Evolutionary conservation across 2,329 filamentous ascomycete genomes (phyloP).

Genomic region (Colletotrichum liriopes): DNA sequence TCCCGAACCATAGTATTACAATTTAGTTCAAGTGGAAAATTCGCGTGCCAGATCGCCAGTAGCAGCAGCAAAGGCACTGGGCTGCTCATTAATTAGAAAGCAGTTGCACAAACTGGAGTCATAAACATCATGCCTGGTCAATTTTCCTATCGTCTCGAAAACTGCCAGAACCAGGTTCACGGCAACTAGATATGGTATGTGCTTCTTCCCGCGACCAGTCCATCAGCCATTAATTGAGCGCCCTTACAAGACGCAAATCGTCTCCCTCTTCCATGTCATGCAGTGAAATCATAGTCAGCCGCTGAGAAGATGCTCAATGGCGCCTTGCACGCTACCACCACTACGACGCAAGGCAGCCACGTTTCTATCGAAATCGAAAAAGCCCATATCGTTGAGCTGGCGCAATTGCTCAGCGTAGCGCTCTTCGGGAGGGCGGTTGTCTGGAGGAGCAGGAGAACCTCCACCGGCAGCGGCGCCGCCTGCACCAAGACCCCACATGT

Average conservation of each 20-base stretch:
- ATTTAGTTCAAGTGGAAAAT: background rate
- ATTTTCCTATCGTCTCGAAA: conserved; percentile 32
- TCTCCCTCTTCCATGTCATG: conserved; percentile 8
- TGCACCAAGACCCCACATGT: conserved; percentile 62
- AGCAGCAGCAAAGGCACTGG: background rate
- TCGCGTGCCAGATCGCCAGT: background rate
- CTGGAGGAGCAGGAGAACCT: conserved; percentile 70
- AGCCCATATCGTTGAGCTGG: conserved; percentile 98
- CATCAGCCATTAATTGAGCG: conserved; percentile 34
- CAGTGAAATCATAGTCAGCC: conserved; percentile 39
- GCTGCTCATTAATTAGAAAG: background rate
- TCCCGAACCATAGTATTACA: background rate
- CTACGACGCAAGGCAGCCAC: conserved; percentile 88
- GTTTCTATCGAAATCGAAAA: conserved; percentile 96
- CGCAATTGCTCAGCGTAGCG: conserved; percentile 90
- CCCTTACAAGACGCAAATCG: conserved; percentile 3
- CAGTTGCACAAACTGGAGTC: conserved; percentile 20
- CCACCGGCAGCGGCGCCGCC: conserved; percentile 53
- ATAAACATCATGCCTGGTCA: conserved; percentile 40
- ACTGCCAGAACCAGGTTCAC: conserved; percentile 37
- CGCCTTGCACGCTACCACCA: conserved; percentile 95
- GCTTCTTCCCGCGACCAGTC: conserved; percentile 19
- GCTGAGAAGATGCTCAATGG: conserved; percentile 80
- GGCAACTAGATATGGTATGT: conserved; percentile 39
- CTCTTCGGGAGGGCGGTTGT: conserved; percentile 94